Evolutionary conservation across 2,329 filamentous ascomycete genomes (phyloP), one percentile per base, ranked within the genome.

Genomic region (Pseudogymnoascus verrucosus): DNA sequence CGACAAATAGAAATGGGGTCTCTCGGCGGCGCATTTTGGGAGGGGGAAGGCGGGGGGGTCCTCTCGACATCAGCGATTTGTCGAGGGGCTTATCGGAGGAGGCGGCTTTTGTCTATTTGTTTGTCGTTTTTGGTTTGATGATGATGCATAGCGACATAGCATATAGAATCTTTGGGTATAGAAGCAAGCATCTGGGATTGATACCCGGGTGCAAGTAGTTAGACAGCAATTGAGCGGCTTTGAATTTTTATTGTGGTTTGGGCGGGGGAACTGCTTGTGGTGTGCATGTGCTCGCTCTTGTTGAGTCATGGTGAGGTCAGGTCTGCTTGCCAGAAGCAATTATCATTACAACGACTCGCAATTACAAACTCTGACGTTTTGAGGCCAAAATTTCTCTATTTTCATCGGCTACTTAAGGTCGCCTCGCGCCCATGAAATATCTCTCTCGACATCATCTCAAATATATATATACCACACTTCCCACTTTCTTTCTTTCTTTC

Each of bases 1-100:
- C 47, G 47, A 54, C 47, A 54, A 54, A 54, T 54, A 54, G 47
- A 54, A 54, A 54, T 10, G 47, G 47, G 47, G 47, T n/a, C 47
- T 54, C 47, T 54, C 47, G 47, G 47, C 47, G 47, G 47, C 47
- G 47, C 47, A 54, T 54, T 54, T 54, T 47, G 42, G 42, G 42
- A 26, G 5, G 11, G 39, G 19, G 1, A n/a, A 31, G 23, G 26
- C 21, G 11, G 8, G 44, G n/a, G 7, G 37, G 37, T 5, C 6
- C n/a, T 16, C 47, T n/a, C 47, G 47, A 54, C 47, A 54, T 54
- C 14, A 54, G 47, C 47, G 47, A 54, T 54, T 51, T n/a, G 14
- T 54, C 8, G 23, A 3, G 23, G 14, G 23, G 7, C 26, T 54
- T 54, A 31, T 12, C 47, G 47, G 47, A n/a, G 31, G 47, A 31